Evolutionary conservation across 2,329 filamentous ascomycete species (phyloP).

Genomic region (Sclerotinia glacialis): DNA sequence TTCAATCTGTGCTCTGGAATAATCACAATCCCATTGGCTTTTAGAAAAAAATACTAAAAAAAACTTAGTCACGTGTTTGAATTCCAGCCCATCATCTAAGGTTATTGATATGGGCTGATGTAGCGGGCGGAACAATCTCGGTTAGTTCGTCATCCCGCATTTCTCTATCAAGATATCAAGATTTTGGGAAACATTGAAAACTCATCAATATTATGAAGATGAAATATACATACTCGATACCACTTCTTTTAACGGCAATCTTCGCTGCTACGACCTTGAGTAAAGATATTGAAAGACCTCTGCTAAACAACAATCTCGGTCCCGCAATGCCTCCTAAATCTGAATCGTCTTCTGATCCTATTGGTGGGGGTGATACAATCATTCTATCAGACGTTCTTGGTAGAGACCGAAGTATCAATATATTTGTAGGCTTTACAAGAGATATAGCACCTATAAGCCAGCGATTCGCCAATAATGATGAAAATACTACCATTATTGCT

Average conservation of each 20-base stretch:
- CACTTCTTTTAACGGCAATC: slow-evolving; percentile 25
- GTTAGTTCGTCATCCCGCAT: slow-evolving; percentile 20
- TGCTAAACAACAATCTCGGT: slow-evolving; percentile 31
- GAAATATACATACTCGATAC: slow-evolving; percentile 14
- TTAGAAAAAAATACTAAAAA: too few species aligned
- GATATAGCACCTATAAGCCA: slow-evolving; percentile 67
- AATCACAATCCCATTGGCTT: not conserved
- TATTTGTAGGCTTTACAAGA: slow-evolving; percentile 78
- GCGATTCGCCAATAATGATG: slow-evolving; percentile 62
- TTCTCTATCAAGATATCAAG: slow-evolving; percentile 9
- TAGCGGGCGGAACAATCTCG: not conserved
- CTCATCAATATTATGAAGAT: slow-evolving; percentile 6
- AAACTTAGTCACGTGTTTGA: not conserved
- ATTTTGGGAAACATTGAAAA: not conserved
- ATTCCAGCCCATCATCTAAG: not conserved
- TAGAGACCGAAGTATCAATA: slow-evolving; percentile 72
- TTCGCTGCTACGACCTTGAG: slow-evolving; percentile 19
- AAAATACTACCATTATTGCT: slow-evolving; percentile 82
- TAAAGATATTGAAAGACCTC: slow-evolving; percentile 25
- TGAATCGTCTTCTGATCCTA: slow-evolving; percentile 29
- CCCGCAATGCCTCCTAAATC: slow-evolving; percentile 32
- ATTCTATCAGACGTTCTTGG: slow-evolving; percentile 83
- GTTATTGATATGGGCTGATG: not conserved
- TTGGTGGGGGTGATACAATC: slow-evolving; percentile 47
- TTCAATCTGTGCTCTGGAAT: not conserved